phyloP scores from a whole-genome alignment of 208 protist species.

The Acanthamoeba healyi region DNA sequence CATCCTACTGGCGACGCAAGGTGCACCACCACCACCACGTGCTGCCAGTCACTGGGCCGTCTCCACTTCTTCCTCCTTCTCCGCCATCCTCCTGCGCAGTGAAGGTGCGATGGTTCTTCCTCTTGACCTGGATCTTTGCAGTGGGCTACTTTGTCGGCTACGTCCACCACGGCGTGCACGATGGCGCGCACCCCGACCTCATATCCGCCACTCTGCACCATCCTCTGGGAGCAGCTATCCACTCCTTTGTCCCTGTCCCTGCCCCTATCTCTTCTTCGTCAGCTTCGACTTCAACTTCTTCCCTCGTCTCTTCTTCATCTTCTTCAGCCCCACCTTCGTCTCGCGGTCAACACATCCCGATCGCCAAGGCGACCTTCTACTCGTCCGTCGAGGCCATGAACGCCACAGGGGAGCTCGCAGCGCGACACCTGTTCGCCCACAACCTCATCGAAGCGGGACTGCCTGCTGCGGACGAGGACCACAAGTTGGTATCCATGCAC shows the following conservation, averaged over 20 bases:
- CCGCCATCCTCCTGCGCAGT: neutral
- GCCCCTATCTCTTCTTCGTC: neutral
- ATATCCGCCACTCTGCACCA: too few relatives aligned
- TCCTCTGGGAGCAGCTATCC: too few relatives aligned
- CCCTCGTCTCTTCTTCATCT: neutral
- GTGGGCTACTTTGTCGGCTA: neutral
- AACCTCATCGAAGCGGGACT: neutral
- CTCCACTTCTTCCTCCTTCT: too few relatives aligned
- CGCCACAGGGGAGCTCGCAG: too few relatives aligned
- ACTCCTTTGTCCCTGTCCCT: too few relatives aligned
- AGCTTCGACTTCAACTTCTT: neutral
- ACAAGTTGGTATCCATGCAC: neutral
- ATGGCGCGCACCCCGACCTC: neutral
- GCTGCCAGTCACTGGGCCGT: too few relatives aligned
- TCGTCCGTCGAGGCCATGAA: neutral
- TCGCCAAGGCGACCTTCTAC: neutral
- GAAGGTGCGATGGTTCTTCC: too few relatives aligned
- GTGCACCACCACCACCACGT: too few relatives aligned
- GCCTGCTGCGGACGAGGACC: neutral
- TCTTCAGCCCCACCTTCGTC: neutral
- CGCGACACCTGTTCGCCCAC: neutral
- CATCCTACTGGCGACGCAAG: neutral
- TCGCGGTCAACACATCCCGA: neutral
- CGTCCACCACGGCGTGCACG: conserved; percentile 2
- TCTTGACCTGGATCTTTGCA: neutral